Conservation (phyloP, 73 alveolate genomes). For the Paramecium octaurelia region DNA sequence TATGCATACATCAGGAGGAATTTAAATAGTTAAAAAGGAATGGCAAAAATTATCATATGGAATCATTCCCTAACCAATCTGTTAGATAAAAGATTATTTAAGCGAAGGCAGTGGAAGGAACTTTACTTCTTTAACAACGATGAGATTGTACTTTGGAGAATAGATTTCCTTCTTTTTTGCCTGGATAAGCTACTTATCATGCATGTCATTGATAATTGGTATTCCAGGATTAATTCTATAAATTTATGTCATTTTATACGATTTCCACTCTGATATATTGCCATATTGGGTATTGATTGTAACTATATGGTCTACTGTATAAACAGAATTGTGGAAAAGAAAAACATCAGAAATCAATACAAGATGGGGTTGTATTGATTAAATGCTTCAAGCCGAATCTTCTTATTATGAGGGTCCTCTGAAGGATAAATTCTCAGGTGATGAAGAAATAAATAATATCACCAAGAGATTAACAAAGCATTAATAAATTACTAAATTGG, state of each 20-base stretch:
- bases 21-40: neutral
- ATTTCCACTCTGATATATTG: neutral
- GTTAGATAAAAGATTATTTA: constrained; percentile 53
- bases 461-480: constrained; percentile 33
- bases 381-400: constrained; percentile 9
- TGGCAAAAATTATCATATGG: constrained; percentile 22
- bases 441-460: constrained; percentile 27
- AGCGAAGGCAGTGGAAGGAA: constrained; percentile 35
- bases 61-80: constrained; percentile 52
- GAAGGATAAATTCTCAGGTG: constrained; percentile 46
- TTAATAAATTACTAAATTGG: constrained; percentile 13
- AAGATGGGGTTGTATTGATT: constrained; percentile 62
- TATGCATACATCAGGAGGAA: constrained; percentile 65
- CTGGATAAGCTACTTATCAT: constrained; percentile 52
- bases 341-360: constrained; percentile 61
- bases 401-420: neutral
- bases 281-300: constrained; percentile 40
- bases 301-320: constrained; percentile 45
- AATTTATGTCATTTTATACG: neutral
- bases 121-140: constrained; percentile 43
- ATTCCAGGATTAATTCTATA: constrained; percentile 50
- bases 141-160: constrained; percentile 61
- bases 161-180: constrained; percentile 58
- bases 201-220: constrained; percentile 31
- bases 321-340: constrained; percentile 60